Base-by-base conservation (phyloP, 352 stramenopile species). In the Phytophthora macrochlamydospora region DNA sequence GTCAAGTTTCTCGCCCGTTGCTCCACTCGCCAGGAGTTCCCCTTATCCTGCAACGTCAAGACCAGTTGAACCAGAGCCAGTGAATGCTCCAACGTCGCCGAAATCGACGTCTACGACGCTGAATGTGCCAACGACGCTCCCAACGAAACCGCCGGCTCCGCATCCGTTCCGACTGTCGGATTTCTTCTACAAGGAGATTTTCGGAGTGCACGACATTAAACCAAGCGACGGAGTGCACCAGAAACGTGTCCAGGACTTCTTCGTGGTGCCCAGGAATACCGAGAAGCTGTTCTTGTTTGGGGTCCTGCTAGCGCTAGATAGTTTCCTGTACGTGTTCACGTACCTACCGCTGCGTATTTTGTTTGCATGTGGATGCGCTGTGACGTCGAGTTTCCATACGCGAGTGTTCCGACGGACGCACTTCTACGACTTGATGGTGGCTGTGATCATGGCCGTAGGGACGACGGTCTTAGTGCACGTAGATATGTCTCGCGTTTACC, bases 401-500 rank as follows among this genome's bases (percentile, higher is more conserved):
- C 74, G 79, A 28, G 81, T 90, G 13, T 97, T 97, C 55, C 76
- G 83, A n/a, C 75, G 90, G 6, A 94, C 90, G 40, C 89, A 97
- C 51, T 85, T 97, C 50, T 98, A 98, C 71, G 93, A 98, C 62
- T 79, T 97, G 44, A 92, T 98, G 88, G 90, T 96, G 18, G 89
- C 79, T 2, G 73, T 92, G 1, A 95, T 96, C 24, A 75, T 98
- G 35, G 62, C 79, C 2, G 79, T 97, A 4, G 82, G 83, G n/a
- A 93, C 89, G 7, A 73, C 52, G 3, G 76, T 92, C 32, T 67
- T 98, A 9, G 81, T 80, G 50, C 81, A 89, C 5, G 91, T 99
- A 24, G 96, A 98, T 48, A 98, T 99, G 79, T 98, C 92, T 18
- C 90, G 95, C n/a, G 87, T 99, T 1, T 99, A 99, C 82, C 97